Base-by-base conservation (phyloP, 2,329 filamentous ascomycete species). In the Pseudonectria foliicola region DNA sequence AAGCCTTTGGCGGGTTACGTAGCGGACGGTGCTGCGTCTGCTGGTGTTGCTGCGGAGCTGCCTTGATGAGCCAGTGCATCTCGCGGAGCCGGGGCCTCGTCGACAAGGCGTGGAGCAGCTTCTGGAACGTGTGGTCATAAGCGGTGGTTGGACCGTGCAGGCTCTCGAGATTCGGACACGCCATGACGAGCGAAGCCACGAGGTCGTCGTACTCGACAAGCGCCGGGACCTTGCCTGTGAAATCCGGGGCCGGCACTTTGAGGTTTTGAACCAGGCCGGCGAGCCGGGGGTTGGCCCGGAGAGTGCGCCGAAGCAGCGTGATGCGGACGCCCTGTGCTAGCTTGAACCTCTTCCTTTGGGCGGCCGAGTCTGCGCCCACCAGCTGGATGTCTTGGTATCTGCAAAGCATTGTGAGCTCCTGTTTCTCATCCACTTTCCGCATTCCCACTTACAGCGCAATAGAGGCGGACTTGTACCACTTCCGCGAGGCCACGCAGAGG, bases 111-210 rank as follows among this genome's bases (percentile, higher is more conserved):
- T 82, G 70, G 37, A 75, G 70, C 8, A 78, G 60, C 30, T 70
- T 68, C 50, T 65, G 71, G 46, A 73, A 78, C 2, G 66, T 63
- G 54, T 78, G 72, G 35, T 71, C 63, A 49, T 80, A 78, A 4
- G 58, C 54, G 3, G 69, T 65, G 35, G 73, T 65, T 26, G 73
- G 70, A 1, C 77, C 76, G 10, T 67, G 58, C 6, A 82, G 58
- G 32, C 67, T 64, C 56, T 82, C 77, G 10, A 82, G 60, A 43
- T 81, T 80, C 3, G 77, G 77, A 37, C 77, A 82, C 0, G 74
- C 70, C 75, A 80, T 78, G 38, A 82, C 63, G 15, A 82, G 56
- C 5, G 77, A 71, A 0, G 77, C 75, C 2, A 80, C 64, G 3
- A 75, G 54, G 44, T 77, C 68, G 39, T 76, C 66, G 48, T 81